Percentiles rank a stretch among this genome's conserved stretches.
Evolutionary conservation across 169 alveolate genomes (phyloP).

Genomic region (Plasmodium inui): DNA sequence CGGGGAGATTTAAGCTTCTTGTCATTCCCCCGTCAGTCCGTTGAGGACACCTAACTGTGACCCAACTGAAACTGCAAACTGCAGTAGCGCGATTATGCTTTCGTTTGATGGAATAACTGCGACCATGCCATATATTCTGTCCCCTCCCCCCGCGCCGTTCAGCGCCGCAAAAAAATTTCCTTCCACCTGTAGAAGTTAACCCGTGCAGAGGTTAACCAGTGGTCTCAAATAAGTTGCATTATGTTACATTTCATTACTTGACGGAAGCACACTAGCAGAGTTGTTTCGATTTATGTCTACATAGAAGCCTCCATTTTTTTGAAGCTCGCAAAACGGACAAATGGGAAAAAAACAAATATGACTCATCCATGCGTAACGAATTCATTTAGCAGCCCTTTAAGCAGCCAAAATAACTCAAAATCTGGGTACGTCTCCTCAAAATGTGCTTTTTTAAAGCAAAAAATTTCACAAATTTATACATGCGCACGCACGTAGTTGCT

Average conservation of each 20-base stretch:
- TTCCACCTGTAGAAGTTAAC: neutral
- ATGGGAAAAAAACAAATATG: neutral
- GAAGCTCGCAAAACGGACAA: neutral
- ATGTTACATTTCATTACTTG: neutral
- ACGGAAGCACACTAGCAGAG: neutral
- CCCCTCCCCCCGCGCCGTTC: neutral
- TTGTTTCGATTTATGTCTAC: neutral
- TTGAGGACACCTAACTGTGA: neutral
- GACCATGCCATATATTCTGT: neutral
- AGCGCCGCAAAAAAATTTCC: neutral
- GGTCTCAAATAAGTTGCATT: neutral
- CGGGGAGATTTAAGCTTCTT: neutral
- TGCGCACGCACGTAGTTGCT: neutral
- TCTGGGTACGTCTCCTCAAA: neutral
- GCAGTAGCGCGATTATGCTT: neutral
- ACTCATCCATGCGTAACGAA: neutral
- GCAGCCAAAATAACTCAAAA: neutral
- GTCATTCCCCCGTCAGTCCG: neutral
- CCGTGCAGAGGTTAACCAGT: neutral
- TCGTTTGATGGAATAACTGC: neutral
- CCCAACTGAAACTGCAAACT: neutral
- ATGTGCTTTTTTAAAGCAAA: neutral
- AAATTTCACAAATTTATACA: neutral
- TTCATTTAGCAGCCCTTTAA: neutral
- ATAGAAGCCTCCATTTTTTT: neutral